Conservation (phyloP, 2,329 filamentous ascomycete species). For the Aspergillus sp. region DNA sequence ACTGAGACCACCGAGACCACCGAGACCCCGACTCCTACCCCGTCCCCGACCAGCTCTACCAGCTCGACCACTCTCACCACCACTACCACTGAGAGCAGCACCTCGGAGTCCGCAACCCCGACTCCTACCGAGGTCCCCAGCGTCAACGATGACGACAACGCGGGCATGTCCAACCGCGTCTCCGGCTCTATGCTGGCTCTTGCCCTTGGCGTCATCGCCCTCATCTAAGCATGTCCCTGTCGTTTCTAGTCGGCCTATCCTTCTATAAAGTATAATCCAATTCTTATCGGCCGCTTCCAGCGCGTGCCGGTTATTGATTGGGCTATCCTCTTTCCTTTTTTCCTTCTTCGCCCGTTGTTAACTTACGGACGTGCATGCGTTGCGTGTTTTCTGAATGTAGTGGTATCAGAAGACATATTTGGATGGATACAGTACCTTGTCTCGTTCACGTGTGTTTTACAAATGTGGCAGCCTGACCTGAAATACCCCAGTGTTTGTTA, state of each 20-base stretch:
- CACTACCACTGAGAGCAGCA: slow-evolving; percentile 29
- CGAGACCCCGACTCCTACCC: slow-evolving; percentile 30
- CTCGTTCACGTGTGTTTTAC: background rate
- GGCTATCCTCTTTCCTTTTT: background rate
- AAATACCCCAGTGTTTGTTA: slow-evolving; percentile 13
- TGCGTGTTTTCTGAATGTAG: background rate
- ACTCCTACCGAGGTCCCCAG: slow-evolving; percentile 35
- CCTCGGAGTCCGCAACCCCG: slow-evolving; percentile 25
- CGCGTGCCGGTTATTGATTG: background rate
- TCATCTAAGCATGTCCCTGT: slow-evolving; percentile 35
- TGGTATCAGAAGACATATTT: background rate
- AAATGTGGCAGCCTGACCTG: slow-evolving; percentile 10
- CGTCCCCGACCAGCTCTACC: slow-evolving; percentile 26
- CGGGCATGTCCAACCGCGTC: slow-evolving; percentile 37
- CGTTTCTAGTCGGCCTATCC: background rate
- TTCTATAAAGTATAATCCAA: slow-evolving; percentile 1
- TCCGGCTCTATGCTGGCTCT: slow-evolving; percentile 42
- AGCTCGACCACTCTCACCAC: slow-evolving; percentile 31
- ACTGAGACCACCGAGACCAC: slow-evolving; percentile 31
- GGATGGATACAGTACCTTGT: background rate
- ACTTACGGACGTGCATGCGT: background rate
- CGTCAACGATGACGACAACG: slow-evolving; percentile 27
- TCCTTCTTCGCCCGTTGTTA: background rate
- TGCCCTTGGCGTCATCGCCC: slow-evolving; percentile 38
- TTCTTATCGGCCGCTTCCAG: background rate